A percentile compares a stretch with the other conserved stretches of the same genome.
Evolutionary conservation across 2,329 filamentous ascomycete genomes (phyloP).

Genomic region (Coniochaeta sp.): DNA sequence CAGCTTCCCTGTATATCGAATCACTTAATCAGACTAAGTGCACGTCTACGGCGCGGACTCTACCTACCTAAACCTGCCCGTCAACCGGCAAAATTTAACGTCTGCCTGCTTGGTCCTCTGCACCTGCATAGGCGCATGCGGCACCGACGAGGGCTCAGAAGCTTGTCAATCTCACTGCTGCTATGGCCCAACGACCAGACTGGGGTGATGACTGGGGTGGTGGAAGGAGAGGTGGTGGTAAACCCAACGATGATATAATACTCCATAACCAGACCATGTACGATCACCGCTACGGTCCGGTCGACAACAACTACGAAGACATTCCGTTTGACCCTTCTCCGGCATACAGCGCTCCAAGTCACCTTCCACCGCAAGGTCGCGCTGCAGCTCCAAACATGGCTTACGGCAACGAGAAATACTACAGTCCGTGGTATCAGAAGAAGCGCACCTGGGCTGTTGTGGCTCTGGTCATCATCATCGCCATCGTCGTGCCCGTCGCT

Average conservation of each 20-base stretch:
- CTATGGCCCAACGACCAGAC: not conserved
- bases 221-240: not conserved
- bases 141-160: not conserved
- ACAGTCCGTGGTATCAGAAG: conserved; percentile 43
- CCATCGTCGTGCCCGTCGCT: conserved; percentile 38
- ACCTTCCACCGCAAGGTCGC: not conserved
- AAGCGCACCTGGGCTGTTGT: conserved; percentile 41
- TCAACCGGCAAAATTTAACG: not conserved
- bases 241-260: not conserved
- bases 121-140: not conserved
- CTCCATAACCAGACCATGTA: not conserved
- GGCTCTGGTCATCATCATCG: conserved; percentile 31
- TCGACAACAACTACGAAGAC: not conserved
- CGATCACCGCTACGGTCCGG: not conserved
- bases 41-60: not conserved
- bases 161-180: not conserved
- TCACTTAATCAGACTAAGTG: not conserved
- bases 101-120: not conserved
- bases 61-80: no score
- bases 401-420: conserved; percentile 3
- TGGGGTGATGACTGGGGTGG: not conserved
- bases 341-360: not conserved
- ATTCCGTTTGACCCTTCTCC: not conserved
- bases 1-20: not conserved
- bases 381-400: not conserved